Evolutionary conservation across 148 eudicot species (phyloP).

Genomic region (Euryodendron excelsum): DNA sequence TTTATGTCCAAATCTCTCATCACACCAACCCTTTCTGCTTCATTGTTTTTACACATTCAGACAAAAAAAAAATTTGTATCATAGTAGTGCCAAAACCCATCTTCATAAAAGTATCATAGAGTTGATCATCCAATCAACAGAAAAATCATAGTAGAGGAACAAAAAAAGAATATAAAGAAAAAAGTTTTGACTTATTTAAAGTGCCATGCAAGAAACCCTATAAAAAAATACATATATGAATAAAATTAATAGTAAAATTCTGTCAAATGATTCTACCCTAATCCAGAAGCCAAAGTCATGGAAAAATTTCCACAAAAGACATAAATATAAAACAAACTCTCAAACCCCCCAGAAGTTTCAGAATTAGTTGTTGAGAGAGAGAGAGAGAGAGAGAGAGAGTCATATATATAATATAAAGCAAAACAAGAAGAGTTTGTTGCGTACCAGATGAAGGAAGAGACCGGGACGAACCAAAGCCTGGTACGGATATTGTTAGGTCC

Average conservation of each 20-base stretch:
- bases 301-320: background rate
- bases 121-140: background rate
- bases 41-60: too few species aligned
- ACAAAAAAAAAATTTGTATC: background rate
- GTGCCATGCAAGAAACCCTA: constrained; percentile 5
- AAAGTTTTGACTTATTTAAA: background rate
- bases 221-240: background rate
- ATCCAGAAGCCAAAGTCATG: background rate
- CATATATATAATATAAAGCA: too few species aligned
- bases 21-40: constrained; percentile 9
- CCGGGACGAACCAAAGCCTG: constrained; percentile 20
- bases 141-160: background rate
- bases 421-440: background rate
- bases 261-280: too few species aligned
- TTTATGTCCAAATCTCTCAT: constrained; percentile 37
- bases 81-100: background rate
- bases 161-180: background rate
- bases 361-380: too few species aligned
- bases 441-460: constrained; percentile 25
- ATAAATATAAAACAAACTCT: background rate
- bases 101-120: background rate
- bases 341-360: background rate
- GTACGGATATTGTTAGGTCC: constrained; percentile 38
- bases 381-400: too few species aligned
- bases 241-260: too few species aligned